These are phyloP conservation scores for Perilla frutescens DNA, from an alignment of 257 asterid species.

Conservation along the genomic window DNA sequence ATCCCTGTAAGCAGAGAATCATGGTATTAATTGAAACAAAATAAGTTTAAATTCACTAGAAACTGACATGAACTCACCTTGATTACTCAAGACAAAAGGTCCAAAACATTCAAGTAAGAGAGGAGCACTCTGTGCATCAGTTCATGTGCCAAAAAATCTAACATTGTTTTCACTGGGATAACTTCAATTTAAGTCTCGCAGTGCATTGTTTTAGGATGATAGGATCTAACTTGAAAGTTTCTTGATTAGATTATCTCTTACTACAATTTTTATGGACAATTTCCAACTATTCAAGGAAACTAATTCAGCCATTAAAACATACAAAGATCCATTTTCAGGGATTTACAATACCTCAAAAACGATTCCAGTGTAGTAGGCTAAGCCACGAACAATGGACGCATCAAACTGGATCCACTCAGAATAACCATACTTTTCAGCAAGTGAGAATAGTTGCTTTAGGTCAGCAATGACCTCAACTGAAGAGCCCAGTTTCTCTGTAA, in stretches of 20 bases:
- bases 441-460: constrained; percentile 79
- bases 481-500: constrained; percentile 79
- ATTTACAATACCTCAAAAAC: constrained; percentile 78
- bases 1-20: constrained; percentile 61
- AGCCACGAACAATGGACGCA: constrained; percentile 94
- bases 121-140: neutral
- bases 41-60: neutral
- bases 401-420: constrained; percentile 98
- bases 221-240: neutral
- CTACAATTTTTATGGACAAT: neutral
- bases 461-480: constrained; percentile 82
- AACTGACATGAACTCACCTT: neutral
- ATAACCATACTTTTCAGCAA: constrained; percentile 84
- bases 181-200: no score
- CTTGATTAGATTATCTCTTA: neutral
- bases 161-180: no score
- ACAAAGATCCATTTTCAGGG: constrained; percentile 4
- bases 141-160: neutral
- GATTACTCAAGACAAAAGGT: neutral
- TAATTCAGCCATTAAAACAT: neutral
- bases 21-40: constrained; percentile 18
- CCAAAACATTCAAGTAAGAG: neutral
- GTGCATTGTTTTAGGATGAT: neutral
- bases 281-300: neutral
- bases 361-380: constrained; percentile 96